Base-by-base conservation (phyloP, 495 filamentous ascomycete genomes). In the Aspergillus sclerotiicarbonarius region DNA sequence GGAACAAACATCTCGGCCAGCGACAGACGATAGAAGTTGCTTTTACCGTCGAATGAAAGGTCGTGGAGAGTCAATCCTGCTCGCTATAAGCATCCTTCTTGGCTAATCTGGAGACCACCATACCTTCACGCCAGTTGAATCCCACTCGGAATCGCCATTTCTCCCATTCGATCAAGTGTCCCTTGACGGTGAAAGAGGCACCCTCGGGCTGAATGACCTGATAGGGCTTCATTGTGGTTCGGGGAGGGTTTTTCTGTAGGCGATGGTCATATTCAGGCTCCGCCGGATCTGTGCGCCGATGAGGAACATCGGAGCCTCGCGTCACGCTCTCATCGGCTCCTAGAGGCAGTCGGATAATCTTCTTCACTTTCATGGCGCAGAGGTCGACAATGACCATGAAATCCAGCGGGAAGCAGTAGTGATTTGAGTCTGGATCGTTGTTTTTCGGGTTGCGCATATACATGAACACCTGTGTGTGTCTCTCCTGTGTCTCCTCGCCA, bases 1-100 rank as follows among this genome's bases (percentile, higher is more conserved):
- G 87, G 87, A 1, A 92, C 86, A 21, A 82, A 85, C 87, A 91
- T 90, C 66, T 92, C 89, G n/a, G 84, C 83, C 20, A 90, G 74
- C 12, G 84, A 84, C 9, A 92, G 67, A 7, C 89, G 80, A 66
- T 91, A 90, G 61, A 92, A 83, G 2, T 90, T 64, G 35, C 76
- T 83, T 15, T 87, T 76, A 8, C 78, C 78, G 61, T 88, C 88
- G 60, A 90, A 92, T 53, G 76, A 75, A 13, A 91, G 71, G 59
- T 89, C 82, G 64, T 89, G 82, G 6, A 82, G 61, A 25, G 25
- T 25, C 25, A 25, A 25, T 25, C 25, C 25, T 25, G 25, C 25
- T 25, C 25, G 25, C 25, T 25, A 25, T 25, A 25, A 25, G 25
- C 25, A 25, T 25, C 25, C 25, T 2, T 25, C 25, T 25, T 25